phyloP scores from a whole-genome alignment of 2,329 filamentous ascomycete genomes.

The Hirsutella rhossiliensis region DNA sequence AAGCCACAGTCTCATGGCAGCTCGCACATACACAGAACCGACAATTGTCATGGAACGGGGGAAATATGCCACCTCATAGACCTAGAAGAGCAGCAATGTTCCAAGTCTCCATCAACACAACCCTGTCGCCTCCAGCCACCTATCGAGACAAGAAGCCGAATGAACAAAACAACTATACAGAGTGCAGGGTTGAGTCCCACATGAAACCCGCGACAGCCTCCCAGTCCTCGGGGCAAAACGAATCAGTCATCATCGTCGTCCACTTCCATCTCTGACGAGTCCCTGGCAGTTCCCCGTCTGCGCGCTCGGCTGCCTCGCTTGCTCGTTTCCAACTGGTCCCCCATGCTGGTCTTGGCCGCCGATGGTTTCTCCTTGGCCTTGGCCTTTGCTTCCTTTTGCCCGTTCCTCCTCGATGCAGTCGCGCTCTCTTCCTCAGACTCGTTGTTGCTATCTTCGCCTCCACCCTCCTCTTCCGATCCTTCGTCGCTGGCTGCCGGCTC shows the following conservation, averaged over 20 bases:
- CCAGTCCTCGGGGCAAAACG: neutral
- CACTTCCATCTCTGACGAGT: slow-evolving; percentile 21
- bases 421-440: slow-evolving; percentile 5
- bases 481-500: slow-evolving; percentile 11
- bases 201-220: too few relatives aligned
- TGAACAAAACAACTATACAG: too few relatives aligned
- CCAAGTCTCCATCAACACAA: too few relatives aligned
- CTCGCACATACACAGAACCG: too few relatives aligned
- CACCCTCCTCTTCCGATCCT: slow-evolving; percentile 6
- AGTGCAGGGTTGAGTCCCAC: too few relatives aligned
- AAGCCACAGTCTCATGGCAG: too few relatives aligned
- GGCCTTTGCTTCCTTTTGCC: slow-evolving; percentile 6
- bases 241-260: slow-evolving; percentile 15
- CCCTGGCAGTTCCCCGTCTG: slow-evolving; percentile 12
- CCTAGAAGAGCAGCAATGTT: too few relatives aligned
- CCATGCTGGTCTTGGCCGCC: neutral
- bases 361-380: slow-evolving; percentile 5
- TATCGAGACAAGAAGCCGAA: too few relatives aligned
- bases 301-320: slow-evolving; percentile 14
- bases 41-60: too few relatives aligned
- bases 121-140: too few relatives aligned
- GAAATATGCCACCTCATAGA: too few relatives aligned
- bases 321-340: slow-evolving; percentile 4
- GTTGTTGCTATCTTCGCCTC: slow-evolving; percentile 7
- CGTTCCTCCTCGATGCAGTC: slow-evolving; percentile 12